These are phyloP conservation scores for Tulasnella calospora DNA, from an alignment of 768 basidiomycete genomes.

Conservation along the genomic window DNA sequence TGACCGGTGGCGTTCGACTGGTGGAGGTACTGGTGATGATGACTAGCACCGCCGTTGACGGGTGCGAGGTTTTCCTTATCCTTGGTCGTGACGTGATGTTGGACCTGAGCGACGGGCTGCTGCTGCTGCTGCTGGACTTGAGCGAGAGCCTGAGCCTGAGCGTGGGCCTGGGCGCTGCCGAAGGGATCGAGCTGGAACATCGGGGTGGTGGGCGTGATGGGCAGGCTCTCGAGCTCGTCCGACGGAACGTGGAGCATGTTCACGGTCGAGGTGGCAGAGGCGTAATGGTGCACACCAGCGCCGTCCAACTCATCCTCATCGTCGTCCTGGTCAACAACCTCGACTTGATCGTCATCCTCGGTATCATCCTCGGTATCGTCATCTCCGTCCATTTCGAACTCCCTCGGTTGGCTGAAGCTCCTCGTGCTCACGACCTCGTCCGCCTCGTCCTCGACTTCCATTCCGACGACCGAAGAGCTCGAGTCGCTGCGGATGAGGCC, in stretches of 20 bases:
- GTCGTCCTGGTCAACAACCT: slow-evolving; percentile 9
- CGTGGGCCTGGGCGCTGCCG: slow-evolving; percentile 37
- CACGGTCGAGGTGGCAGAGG: neutral
- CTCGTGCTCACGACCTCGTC: slow-evolving; percentile 9
- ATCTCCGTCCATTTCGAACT: slow-evolving; percentile 47
- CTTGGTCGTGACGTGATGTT: slow-evolving; percentile 9
- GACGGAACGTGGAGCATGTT: slow-evolving; percentile 5
- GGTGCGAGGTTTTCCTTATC: slow-evolving; percentile 21
- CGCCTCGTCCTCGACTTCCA: slow-evolving; percentile 22
- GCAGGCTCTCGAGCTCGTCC: slow-evolving; percentile 43
- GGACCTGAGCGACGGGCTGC: slow-evolving; percentile 29
- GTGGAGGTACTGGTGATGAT: slow-evolving; percentile 38
- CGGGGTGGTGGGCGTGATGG: slow-evolving; percentile 65
- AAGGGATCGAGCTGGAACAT: slow-evolving; percentile 48
- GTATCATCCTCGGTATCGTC: slow-evolving; percentile 53
- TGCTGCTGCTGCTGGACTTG: slow-evolving; percentile 36
- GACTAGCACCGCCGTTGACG: neutral
- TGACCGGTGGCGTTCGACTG: neutral
- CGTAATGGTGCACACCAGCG: neutral
- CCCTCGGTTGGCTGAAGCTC: slow-evolving; percentile 19
- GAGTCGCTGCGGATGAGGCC: slow-evolving; percentile 48
- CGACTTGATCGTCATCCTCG: slow-evolving; percentile 6
- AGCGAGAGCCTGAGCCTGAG: slow-evolving; percentile 41
- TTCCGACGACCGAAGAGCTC: slow-evolving; percentile 52
- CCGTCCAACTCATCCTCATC: slow-evolving; percentile 1